Base-by-base conservation (phyloP, 495 filamentous ascomycete genomes). In the Aspergillus steynii region DNA sequence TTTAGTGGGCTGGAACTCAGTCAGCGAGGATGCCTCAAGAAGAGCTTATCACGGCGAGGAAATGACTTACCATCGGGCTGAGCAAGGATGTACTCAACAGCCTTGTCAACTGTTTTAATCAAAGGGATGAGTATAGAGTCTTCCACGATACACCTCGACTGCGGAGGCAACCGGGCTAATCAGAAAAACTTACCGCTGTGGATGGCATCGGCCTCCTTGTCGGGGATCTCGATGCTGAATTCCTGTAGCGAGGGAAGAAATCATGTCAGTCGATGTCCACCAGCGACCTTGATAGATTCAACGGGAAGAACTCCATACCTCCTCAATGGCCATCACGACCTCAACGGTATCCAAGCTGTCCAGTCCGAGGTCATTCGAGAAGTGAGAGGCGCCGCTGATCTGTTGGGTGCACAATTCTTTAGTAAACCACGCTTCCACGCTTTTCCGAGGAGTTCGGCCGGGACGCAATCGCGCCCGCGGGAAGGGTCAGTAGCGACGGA, bases 281-380 rank as follows among this genome's bases (percentile, higher is more conserved):
- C 14, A 47, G 34, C 60, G 62, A 68, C 56, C 50, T 47, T 61
- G 60, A 68, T 65, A 57, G 51, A 65, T 61, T 63, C 50, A 50
- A 50, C 5, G 20, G 9, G 9, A 42, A 42, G 12, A 8, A 42
- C 42, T 61, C 60, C 86, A 65, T 82, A 96, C 94, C 90, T 99
- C 95, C 85, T 99, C 95, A 79, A 99, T 97, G 63, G 95, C 95
- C 95, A 99, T 99, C 62, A 99, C 96, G 65, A 99, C 93, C 83
- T 99, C 95, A 56, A 99, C 95, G 53, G 93, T 97, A 74, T 99
- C 95, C 74, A 99, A 83, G 81, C 90, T 96, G 82, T 99, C 95
- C 66, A 99, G 78, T 59, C 92, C 96, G 52, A 99, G 86, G 79
- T 99, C 95, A 71, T 97, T 97, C 58, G 91, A 80, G 77, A 99